A percentile compares a stretch with the other conserved stretches of the same genome.
phyloP scores from a whole-genome alignment of 768 basidiomycete species.

The Wakefieldia striispora region DNA sequence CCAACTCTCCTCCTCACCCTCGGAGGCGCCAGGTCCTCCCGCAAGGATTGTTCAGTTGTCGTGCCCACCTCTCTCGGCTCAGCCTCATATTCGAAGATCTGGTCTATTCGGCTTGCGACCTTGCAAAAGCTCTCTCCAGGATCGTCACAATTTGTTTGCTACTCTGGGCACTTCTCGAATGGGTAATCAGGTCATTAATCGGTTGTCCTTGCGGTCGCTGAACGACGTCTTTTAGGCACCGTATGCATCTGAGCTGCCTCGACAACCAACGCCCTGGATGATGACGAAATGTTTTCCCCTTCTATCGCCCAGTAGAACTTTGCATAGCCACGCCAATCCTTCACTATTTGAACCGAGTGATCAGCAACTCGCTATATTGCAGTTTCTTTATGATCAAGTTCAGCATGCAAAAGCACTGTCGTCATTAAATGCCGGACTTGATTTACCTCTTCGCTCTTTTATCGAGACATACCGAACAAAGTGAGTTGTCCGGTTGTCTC shows the following conservation, averaged over 20 bases:
- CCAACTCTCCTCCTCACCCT: background rate
- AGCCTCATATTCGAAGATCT: conserved; percentile 2
- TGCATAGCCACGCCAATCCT: conserved; percentile 4
- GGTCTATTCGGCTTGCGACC: conserved; percentile 7
- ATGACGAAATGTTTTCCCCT: conserved; percentile 8
- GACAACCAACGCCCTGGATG: conserved; percentile 2
- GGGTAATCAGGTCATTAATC: conserved; percentile 7
- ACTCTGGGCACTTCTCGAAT: conserved; percentile 25
- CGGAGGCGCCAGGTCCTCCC: background rate
- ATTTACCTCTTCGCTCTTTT: conserved; percentile 20
- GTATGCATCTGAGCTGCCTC: conserved; percentile 5
- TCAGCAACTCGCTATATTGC: conserved; percentile 19
- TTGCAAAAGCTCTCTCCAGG: conserved; percentile 12
- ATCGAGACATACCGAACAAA: conserved; percentile 17
- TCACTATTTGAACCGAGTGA: conserved; percentile 8
- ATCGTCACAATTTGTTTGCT: conserved; percentile 20
- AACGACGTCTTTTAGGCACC: conserved; percentile 15
- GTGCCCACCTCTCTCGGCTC: background rate
- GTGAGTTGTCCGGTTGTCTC: conserved; percentile 11
- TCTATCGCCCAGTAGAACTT: conserved; percentile 2
- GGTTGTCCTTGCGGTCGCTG: background rate
- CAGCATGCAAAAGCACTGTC: conserved; percentile 27
- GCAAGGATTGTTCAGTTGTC: background rate
- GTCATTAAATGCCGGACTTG: conserved; percentile 19
- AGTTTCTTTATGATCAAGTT: conserved; percentile 30